A percentile compares a stretch with the other conserved stretches of the same genome.
These are phyloP conservation scores for Diaporthe sp. DNA, from an alignment of 2,329 filamentous ascomycete species.

Conservation along the genomic window DNA sequence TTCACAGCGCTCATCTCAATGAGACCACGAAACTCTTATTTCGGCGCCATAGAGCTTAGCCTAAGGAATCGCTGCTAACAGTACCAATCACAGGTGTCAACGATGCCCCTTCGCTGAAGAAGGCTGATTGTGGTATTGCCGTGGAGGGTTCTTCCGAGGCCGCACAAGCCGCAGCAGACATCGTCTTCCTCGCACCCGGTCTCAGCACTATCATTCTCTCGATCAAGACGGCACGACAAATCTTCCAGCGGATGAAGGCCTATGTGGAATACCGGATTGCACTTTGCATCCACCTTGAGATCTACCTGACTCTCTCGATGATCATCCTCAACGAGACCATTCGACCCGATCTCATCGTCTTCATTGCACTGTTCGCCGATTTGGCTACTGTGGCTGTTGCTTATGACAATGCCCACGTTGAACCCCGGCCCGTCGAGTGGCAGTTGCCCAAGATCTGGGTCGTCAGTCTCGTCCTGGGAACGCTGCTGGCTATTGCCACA, in stretches of 20 bases:
- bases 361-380: conserved; percentile 84
- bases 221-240: conserved; percentile 81
- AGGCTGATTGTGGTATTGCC: conserved; percentile 80
- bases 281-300: conserved; percentile 79
- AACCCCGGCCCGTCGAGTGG: conserved; percentile 82
- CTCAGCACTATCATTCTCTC: conserved; percentile 79
- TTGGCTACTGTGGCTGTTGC: conserved; percentile 83
- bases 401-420: conserved; percentile 84
- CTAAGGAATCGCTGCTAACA: background rate
- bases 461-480: conserved; percentile 77
- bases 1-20: background rate
- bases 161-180: conserved; percentile 79
- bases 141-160: conserved; percentile 80
- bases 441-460: conserved; percentile 87
- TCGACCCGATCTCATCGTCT: conserved; percentile 80
- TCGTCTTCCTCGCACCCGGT: conserved; percentile 81
- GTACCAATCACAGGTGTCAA: conserved; percentile 65
- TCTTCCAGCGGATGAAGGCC: conserved; percentile 84
- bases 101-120: conserved; percentile 80
- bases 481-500: conserved; percentile 77
- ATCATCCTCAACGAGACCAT: conserved; percentile 85
- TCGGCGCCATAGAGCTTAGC: background rate
- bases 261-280: conserved; percentile 85
- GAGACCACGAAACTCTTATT: too few species aligned
- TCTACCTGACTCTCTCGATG: conserved; percentile 84